Conservation (phyloP, 2,329 filamentous ascomycete genomes). For the Didymella exigua region DNA sequence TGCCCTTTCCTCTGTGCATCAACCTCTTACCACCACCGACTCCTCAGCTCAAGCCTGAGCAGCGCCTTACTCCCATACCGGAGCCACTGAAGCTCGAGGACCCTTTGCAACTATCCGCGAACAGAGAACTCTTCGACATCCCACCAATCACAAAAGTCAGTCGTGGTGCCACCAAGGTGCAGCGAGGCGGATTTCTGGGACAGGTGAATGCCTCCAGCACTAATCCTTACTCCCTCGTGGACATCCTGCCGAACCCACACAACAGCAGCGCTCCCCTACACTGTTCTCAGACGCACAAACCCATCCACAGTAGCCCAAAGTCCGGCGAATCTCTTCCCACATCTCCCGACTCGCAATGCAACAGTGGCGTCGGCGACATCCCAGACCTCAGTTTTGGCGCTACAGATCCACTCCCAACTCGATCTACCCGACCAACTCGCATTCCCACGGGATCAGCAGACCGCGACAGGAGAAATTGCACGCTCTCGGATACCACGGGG, state of each 20-base stretch:
- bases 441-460: background rate
- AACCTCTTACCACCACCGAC: background rate
- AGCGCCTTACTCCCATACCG: background rate
- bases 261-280: background rate
- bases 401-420: background rate
- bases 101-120: background rate
- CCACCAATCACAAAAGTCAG: background rate
- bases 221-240: background rate
- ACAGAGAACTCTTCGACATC: background rate
- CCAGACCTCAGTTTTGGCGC: background rate
- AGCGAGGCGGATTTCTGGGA: background rate
- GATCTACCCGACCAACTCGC: background rate
- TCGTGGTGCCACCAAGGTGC: background rate
- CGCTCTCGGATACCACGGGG: background rate
- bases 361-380: background rate
- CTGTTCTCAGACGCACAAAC: background rate
- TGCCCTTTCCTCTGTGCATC: background rate
- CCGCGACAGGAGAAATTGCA: background rate
- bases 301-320: background rate
- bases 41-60: slow-evolving; percentile 2
- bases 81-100: background rate
- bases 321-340: background rate
- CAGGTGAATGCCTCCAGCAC: background rate
- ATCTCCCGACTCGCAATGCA: background rate
- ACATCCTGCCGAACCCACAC: background rate